Evolutionary conservation across 768 basidiomycete genomes (phyloP), one percentile per base, ranked within the genome.

Genomic region (Boletales sp.): DNA sequence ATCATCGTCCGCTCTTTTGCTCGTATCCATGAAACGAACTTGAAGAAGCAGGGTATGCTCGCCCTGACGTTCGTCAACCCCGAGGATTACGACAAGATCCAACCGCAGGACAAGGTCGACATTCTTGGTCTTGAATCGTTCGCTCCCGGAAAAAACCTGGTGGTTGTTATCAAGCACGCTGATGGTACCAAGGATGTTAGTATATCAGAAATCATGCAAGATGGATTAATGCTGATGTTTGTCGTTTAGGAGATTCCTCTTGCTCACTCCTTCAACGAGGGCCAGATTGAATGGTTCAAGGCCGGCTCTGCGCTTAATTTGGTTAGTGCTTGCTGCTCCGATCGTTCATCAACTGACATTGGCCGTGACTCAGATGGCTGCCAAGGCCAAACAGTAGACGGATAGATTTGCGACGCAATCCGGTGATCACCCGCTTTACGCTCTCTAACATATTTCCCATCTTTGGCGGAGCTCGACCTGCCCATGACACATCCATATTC

Each of bases 1-100:
- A 90, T 97, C 76, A 94, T 99, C 71, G 88, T 87, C 67, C 84
- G 93, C 69, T 94, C 90, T 31, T 98, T 97, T 71, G 94, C 94
- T 46, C 92, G 94, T 72, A 97, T 97, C 73, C 94, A 95, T 73
- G 94, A 90, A 76, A 92, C 92, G 66, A 94, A 94, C 79, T 75
- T 94, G 83, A 98, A 98, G 87, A 97, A 97, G 83, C 94, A 97
- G 76, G 94, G 94, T 61, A 94, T 95, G 91, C 90, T 97, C 54
- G 94, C 94, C 3, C 77, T 98, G 59, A 97, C 93, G 53, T 97
- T 98, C 67, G 88, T 72, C 53, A 82, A 97, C 73, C 81, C 89
- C 14, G 91, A 82, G 57, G 94, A 98, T 72, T 99, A 99, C 70
- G 92, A 97, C 68, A 93, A 89, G 78, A 69, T 97, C 60, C 79